Evolutionary conservation across 2,329 filamentous ascomycete genomes (phyloP), one percentile per base, ranked within the genome.

Genomic region (Acarospora socialis): DNA sequence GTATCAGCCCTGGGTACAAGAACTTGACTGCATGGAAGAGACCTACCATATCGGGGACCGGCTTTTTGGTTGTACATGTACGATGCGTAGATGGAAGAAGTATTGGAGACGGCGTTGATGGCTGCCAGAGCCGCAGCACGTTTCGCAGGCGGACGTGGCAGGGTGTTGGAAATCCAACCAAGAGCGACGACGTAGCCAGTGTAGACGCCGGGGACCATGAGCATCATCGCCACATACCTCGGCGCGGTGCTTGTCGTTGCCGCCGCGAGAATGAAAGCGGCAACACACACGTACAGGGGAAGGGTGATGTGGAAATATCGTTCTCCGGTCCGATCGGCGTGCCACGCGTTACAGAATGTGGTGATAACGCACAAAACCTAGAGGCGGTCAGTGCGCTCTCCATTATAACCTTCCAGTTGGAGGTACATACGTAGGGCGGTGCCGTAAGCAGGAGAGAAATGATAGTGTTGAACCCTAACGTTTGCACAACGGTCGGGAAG

Each of bases 121-220:
- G 77, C 73, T 1, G 79, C 81, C 4, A 87, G 52, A 0, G 77
- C 78, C 0, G 77, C 71, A 2, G 74, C 73, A 37, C 78, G 68
- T 57, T 86, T 86, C 2, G 79, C 73, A 0, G 79, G 77, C 3
- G 81, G 81, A 4, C 80, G 69, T 0, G 80, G 79, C 31, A 87
- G 64, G 1, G 74, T 77, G 48, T 79, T 81, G 28, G 68, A 73
- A 41, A 86, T 82, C 81, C 81, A 90, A 2, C 74, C 68, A 3
- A 81, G 59, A 2, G 65, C 65, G 1, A 81, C 74, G 1, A 78
- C 77, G 46, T 74, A 82, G 28, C 70, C 68, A 1, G 68, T 66
- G 45, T 79, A 80, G 3, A 77, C 58, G 0, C 71, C 68, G 0
- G 70, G 63, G 2, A 70, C 57, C 72, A 83, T 81, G 22, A 82